phyloP scores from a whole-genome alignment of 108 stramenopile species.

The Chaetoceros tenuissimus region DNA sequence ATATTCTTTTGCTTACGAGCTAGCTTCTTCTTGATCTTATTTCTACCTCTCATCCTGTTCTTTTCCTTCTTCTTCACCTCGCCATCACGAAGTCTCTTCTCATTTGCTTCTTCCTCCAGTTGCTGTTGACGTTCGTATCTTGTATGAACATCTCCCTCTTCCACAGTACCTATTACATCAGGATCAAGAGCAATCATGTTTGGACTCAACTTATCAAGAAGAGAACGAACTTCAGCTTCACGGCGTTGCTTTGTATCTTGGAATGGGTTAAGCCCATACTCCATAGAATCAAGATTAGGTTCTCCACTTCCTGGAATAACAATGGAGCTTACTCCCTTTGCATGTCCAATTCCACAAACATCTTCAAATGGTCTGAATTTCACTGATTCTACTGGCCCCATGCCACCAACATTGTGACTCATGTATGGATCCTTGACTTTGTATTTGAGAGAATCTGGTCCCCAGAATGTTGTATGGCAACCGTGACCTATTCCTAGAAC shows the following conservation, averaged over 20 bases:
- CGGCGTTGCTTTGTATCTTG: slow-evolving; percentile 83
- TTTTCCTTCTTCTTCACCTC: slow-evolving; percentile 65
- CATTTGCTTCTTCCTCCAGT: slow-evolving; percentile 56
- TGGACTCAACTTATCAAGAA: slow-evolving; percentile 91
- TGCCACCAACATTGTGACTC: slow-evolving; percentile 65
- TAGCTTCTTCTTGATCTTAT: slow-evolving; percentile 93
- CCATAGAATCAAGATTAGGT: slow-evolving; percentile 90
- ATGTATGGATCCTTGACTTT: slow-evolving; percentile 87
- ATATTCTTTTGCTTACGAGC: slow-evolving; percentile 88
- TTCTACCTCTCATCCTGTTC: slow-evolving; percentile 90
- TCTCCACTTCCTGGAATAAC: slow-evolving; percentile 97
- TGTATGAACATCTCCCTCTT: slow-evolving; percentile 52
- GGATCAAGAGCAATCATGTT: slow-evolving; percentile 96
- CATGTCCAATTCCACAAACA: slow-evolving; percentile 92
- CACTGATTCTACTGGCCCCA: slow-evolving; percentile 52
- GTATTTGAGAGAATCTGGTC: slow-evolving; percentile 52
- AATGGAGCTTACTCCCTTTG: slow-evolving; percentile 79
- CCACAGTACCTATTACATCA: slow-evolving; percentile 78
- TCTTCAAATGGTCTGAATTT: slow-evolving; percentile 97
- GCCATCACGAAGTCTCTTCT: slow-evolving; percentile 25
- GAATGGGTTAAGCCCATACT: slow-evolving; percentile 88
- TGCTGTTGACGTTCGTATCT: slow-evolving; percentile 50
- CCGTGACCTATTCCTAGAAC: slow-evolving; percentile 84
- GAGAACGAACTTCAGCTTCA: slow-evolving; percentile 90
- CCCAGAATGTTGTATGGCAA: slow-evolving; percentile 86